A percentile compares a stretch with the other conserved stretches of the same genome.
phyloP scores from a whole-genome alignment of 306 rosid species.

The Lotus japonicus region DNA sequence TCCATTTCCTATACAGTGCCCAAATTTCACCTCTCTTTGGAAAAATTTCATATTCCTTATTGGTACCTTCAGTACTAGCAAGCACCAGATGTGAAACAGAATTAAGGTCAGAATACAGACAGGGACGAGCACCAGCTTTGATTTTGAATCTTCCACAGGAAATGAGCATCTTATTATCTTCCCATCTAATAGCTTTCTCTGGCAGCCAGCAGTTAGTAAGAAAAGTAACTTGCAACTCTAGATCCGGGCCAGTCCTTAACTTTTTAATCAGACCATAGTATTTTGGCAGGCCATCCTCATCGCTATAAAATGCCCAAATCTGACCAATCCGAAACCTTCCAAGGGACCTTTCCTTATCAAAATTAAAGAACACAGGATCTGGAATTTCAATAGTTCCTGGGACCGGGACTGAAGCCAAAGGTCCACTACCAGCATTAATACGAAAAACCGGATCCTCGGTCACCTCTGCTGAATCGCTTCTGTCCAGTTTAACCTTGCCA shows the following conservation, averaged over 20 bases:
- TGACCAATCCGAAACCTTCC: constrained; percentile 60
- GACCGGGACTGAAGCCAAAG: constrained; percentile 3
- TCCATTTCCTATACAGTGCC: constrained; percentile 85
- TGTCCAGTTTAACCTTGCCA: constrained; percentile 9
- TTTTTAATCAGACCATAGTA: constrained; percentile 56
- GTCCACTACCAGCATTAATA: constrained; percentile 19
- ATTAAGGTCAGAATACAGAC: constrained; percentile 17
- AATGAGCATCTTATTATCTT: constrained; percentile 52
- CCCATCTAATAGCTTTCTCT: constrained; percentile 31
- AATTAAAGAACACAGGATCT: constrained; percentile 62
- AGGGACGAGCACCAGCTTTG: background rate
- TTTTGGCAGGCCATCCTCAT: constrained; percentile 79
- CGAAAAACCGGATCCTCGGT: constrained; percentile 11
- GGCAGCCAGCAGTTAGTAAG: constrained; percentile 46
- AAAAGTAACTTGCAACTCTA: constrained; percentile 45
- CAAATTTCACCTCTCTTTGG: constrained; percentile 76
- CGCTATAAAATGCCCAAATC: constrained; percentile 85
- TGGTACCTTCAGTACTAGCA: constrained; percentile 17
- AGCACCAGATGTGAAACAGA: constrained; percentile 60
- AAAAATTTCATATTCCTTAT: constrained; percentile 33
- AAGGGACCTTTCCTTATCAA: constrained; percentile 43
- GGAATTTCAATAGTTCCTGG: constrained; percentile 45
- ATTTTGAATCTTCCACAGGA: constrained; percentile 58
- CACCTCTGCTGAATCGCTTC: background rate
- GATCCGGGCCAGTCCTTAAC: constrained; percentile 21